Base-by-base conservation (phyloP, 805 yeast species). In the Henningerozyma blattae region DNA sequence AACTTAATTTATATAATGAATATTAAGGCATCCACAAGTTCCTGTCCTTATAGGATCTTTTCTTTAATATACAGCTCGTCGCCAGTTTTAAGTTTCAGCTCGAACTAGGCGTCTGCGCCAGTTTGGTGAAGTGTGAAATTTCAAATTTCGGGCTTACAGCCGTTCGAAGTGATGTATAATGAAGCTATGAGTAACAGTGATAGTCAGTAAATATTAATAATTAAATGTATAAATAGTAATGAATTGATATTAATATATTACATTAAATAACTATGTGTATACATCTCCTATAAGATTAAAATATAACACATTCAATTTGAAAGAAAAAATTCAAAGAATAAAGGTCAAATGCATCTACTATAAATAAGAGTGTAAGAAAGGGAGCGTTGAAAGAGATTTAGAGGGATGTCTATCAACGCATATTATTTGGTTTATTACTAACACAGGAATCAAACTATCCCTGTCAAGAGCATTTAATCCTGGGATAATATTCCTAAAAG, bases 391-490 rank as follows among this genome's bases (percentile, higher is more conserved):
- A 6, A 7, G 6, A 24, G 27, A 12, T n/a, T 24, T 15, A 6
- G n/a, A 13, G 15, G 10, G 27, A 6, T 24, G 15, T 24, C n/a
- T 9, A 24, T 12, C n/a, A n/a, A 24, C n/a, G 5, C 5, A 13
- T 15, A 24, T 15, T 5, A 9, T 10, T 15, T 24, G 27, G n/a
- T 24, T 24, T 24, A 24, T n/a, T 4, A 32, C 30, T 5, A 40
- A 25, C 15, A 40, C 32, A 9, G 43, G 43, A 10, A 30, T 12
- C 14, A 20, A n/a, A 15, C n/a, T 18, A 24, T 30, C 15, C 6
- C 9, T 15, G 12, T 20, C 15, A 16, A 22, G 6, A n/a, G 12
- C 4, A 4, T 4, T 5, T 24, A 31, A n/a, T 19, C 24, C 12
- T 20, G 24, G 7, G 15, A 5, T 17, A 10, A 28, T 13, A 18